These are phyloP conservation scores for Escovopsis sp. DNA, from an alignment of 2,329 filamentous ascomycete genomes.

Conservation along the genomic window DNA sequence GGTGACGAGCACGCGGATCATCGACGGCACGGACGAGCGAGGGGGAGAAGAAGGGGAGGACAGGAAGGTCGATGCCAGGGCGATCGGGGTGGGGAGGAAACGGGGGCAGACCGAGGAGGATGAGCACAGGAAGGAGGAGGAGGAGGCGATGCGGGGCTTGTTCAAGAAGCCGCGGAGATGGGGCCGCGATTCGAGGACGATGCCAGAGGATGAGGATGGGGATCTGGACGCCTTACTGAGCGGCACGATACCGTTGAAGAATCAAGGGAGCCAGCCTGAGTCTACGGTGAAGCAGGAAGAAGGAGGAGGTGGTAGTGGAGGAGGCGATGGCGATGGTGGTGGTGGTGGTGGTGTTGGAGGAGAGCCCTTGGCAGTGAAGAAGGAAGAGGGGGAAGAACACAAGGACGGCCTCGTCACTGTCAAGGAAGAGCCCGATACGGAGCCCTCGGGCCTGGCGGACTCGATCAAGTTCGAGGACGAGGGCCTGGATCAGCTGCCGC, in stretches of 20 bases:
- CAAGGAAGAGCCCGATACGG: constrained; percentile 24
- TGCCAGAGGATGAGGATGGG: constrained; percentile 26
- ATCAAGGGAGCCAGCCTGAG: constrained; percentile 9
- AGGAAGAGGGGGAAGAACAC: constrained; percentile 14
- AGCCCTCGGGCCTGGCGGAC: constrained; percentile 5
- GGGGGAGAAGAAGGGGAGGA: constrained; percentile 24
- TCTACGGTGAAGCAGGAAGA: constrained; percentile 15
- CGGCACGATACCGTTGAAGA: constrained; percentile 14
- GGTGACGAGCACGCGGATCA: constrained; percentile 47
- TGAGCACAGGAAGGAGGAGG: constrained; percentile 47
- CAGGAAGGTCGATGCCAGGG: constrained; percentile 30
- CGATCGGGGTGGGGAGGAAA: constrained; percentile 47
- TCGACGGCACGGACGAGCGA: constrained; percentile 30
- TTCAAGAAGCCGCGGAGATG: constrained; percentile 45
- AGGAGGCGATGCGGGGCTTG: constrained; percentile 40
- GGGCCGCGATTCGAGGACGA: constrained; percentile 38
- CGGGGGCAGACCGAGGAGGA: constrained; percentile 42
- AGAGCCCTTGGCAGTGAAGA: constrained; percentile 10
- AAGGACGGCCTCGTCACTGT: constrained; percentile 16
- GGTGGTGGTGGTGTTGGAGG: not conserved
- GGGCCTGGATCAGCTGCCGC: not conserved
- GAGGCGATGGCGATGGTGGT: not conserved
- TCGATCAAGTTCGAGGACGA: constrained; percentile 4
- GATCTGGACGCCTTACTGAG: constrained; percentile 50
- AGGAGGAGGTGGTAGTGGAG: constrained; percentile 11